phyloP scores from a whole-genome alignment of 139 green algal genomes.

The Micractinium sp. region DNA sequence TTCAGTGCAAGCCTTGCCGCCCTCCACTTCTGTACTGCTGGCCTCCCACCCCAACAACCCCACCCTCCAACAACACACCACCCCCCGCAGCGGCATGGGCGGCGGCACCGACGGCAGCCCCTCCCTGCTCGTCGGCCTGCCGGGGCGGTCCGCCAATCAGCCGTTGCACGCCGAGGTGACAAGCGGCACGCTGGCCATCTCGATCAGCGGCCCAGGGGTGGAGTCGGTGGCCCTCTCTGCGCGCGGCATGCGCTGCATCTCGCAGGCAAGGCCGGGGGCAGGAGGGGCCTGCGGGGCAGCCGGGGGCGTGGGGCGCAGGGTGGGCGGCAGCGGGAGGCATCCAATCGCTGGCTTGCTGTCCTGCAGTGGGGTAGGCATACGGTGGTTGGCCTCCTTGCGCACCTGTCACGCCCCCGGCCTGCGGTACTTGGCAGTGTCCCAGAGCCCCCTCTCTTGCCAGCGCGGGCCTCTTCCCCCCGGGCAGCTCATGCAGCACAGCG shows the following conservation, averaged over 20 bases:
- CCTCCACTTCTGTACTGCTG: not conserved
- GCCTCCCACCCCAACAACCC: not conserved
- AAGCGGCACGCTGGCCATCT: constrained; percentile 9
- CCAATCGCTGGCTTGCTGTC: not conserved
- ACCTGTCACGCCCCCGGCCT: no score
- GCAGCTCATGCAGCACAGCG: no score
- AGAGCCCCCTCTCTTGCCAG: no score
- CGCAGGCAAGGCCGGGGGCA: not conserved
- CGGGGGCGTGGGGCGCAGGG: not conserved
- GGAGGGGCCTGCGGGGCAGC: not conserved
- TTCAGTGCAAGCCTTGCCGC: not conserved
- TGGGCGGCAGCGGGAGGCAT: not conserved
- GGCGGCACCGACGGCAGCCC: not conserved
- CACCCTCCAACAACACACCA: not conserved
- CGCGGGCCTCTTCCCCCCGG: no score
- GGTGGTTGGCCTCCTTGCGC: not conserved
- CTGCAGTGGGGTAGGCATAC: not conserved
- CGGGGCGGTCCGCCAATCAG: not conserved
- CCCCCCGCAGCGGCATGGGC: constrained; percentile 22
- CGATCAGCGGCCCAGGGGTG: constrained; percentile 13
- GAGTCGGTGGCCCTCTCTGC: not conserved
- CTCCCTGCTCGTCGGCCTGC: constrained; percentile 20
- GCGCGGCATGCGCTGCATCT: constrained; percentile 38
- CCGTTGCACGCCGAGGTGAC: not conserved
- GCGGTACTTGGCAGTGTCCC: no score